Evolutionary conservation across 169 alveolate genomes (phyloP), one percentile per base, ranked within the genome.

Genomic region (Cystoisospora suis): DNA sequence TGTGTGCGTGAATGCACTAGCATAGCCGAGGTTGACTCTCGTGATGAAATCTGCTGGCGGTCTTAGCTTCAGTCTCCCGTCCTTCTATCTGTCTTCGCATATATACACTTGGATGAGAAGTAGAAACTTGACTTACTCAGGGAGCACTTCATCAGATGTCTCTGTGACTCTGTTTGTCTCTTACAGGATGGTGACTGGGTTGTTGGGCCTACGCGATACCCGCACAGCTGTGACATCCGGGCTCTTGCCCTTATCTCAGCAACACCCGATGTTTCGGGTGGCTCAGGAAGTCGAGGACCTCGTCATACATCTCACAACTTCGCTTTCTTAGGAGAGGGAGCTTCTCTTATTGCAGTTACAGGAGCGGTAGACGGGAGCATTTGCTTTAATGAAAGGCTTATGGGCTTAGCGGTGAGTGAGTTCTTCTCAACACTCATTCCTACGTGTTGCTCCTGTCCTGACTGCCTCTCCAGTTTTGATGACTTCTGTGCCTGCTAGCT

Each of bases 171-270:
- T 69, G 75, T 36, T 87, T 58, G 20, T 75, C 34, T 27, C 38
- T 59, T 53, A 40, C 86, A 87, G 91, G 77, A 72, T 4, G 91
- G 77, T 32, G 86, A 81, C 38, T 88, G 92, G 92, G 88, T 56
- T 0, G 88, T 75, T 12, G 88, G 92, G 45, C 88, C 92, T 7
- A 44, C 88, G 69, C 86, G 86, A 32, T 88, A 56, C 47, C 92
- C 92, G 32, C 92, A 88, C 44, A 27, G 36, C 75, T 75, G 88
- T 69, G 92, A 88, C 65, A 56, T 65, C 29, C 92, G 81, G n/a
- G 92, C 81, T 58, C 69, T 88, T 0, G 88, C 92, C 32, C 81
- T 59, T 23, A 70, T 88, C n/a, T 56, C 83, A 23, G 38, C 56
- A 1, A 34, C 15, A 20, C 56, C 45, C 20, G 42, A 34, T 53